Evolutionary conservation across 106 monocot species (phyloP), one percentile per base, ranked within the genome.

Genomic region (Allium cepa): DNA sequence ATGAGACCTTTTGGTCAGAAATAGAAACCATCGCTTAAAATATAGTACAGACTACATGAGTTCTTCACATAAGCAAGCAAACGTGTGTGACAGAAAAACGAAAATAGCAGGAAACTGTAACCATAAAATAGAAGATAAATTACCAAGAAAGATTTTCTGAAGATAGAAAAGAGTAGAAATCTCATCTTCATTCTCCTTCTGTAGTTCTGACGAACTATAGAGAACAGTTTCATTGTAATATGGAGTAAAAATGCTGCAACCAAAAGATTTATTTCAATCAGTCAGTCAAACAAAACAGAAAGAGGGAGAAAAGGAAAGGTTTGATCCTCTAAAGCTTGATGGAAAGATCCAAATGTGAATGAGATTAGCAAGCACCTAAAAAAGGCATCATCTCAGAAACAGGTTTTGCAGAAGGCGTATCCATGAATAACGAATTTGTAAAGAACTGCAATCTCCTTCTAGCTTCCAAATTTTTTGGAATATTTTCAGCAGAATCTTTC

Each of bases 131-230:
- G 36, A 36, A 0, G 36, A 61, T 11, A 49, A 10, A 26, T 56
- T 83, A 99, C 99, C 99, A 72, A 93, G 99, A 76, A 87, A 99
- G 51, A 99, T 99, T 66, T 93, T 99, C 78, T 99, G 99, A 72
- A 99, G 93, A 76, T 99, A 99, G 77, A 99, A 99, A 71, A 99
- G 82, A 17, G 62, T 99, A 63, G 91, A 91, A 48, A 99, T 93
- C 14, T 93, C 99, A 85, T 99, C 99, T 60, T 90, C 93, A 85
- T 99, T 99, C 78, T 93, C 99, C 58, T 49, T 79, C 46, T 70
- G 63, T 10, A 99, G 71, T 28, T 99, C 93, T 15, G 78, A 81
- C 14, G 72, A 82, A 76, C 99, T 93, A 76, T 93, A 99, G 1
- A 99, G 77, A 28, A 99, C 99, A 46, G 90, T 99, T 80, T 99